Base-by-base conservation (phyloP, 1,139 yeast species). In the Scheffersomyces segobiensis region DNA sequence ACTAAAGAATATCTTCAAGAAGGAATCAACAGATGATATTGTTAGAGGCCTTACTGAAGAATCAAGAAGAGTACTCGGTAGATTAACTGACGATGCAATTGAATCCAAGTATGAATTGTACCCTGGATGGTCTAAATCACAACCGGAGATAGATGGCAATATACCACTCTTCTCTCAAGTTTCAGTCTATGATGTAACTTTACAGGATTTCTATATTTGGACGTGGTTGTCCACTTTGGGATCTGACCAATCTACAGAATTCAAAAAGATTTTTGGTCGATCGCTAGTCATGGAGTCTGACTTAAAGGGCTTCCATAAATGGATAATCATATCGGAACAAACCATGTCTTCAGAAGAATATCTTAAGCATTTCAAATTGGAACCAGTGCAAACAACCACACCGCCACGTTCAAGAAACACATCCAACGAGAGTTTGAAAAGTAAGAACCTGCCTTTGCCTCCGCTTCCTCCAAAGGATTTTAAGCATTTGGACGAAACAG, bases 181-280 rank as follows among this genome's bases (percentile, higher is more conserved):
- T 1, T 73, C 80, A 2, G 82, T 89, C 18, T 76, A 84, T 19
- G 84, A 90, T 61, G 88, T 90, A 1, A 82, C 91, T 1, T 85
- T 92, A 46, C 96, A 91, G 71, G 97, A 92, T 69, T 92, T 89
- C 69, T 91, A 88, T 67, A 90, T 91, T 39, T 92, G 97, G 97
- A 85, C 97, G 0, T 92, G 97, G 97, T 77, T 91, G 65, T 87
- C 93, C 3, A 84, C 93, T 1, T 72, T 91, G 32, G 91, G 91
- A 0, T 83, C 87, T 52, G 97, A 92, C 67, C 91, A 91, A 69
- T 86, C 93, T 0, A 78, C 82, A 49, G 74, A 77, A 42, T 85
- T 87, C 64, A 89, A 89, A 70, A 82, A 83, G 46, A 72, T 87
- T 1, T 92, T 92, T 77, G 97, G 97, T 6, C 82, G 96, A 60